phyloP scores from a whole-genome alignment of 1,139 yeast genomes.

The Meyerozyma elateridarum region DNA sequence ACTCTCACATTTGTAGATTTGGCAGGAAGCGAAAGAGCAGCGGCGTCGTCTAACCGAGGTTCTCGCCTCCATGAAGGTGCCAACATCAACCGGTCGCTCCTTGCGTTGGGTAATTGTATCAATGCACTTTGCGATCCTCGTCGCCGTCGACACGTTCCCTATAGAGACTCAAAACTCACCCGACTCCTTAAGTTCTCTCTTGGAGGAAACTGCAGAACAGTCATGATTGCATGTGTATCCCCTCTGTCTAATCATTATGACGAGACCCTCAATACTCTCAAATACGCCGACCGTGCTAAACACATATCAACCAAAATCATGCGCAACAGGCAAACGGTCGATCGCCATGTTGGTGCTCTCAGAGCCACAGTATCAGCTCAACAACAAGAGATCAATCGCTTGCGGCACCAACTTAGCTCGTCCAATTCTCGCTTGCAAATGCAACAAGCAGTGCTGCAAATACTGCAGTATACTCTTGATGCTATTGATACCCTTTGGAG shows the following conservation, averaged over 20 bases:
- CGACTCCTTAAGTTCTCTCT: constrained; percentile 79
- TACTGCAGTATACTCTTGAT: neutral
- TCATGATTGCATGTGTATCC: constrained; percentile 91
- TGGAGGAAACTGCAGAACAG: constrained; percentile 94
- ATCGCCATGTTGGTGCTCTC: constrained; percentile 69
- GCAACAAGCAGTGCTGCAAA: neutral
- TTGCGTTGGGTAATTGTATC: constrained; percentile 91
- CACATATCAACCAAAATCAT: constrained; percentile 79
- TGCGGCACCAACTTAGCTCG: neutral
- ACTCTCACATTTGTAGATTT: constrained; percentile 82
- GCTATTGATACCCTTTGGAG: neutral
- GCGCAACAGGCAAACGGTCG: constrained; percentile 71
- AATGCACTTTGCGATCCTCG: constrained; percentile 81
- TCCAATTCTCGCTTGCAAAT: too few species aligned
- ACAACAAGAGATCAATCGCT: neutral
- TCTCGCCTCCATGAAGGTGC: constrained; percentile 84
- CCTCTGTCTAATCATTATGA: constrained; percentile 86
- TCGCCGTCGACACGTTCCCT: constrained; percentile 73
- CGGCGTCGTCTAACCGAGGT: constrained; percentile 82
- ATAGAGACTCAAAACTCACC: constrained; percentile 84
- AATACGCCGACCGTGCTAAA: constrained; percentile 88
- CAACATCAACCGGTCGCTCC: constrained; percentile 77
- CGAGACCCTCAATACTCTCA: constrained; percentile 84
- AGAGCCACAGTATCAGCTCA: constrained; percentile 1
- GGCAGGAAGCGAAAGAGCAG: constrained; percentile 94